phyloP scores from a whole-genome alignment of 192 early-diverging fungal genomes.

The Obelidium mucronatum region DNA sequence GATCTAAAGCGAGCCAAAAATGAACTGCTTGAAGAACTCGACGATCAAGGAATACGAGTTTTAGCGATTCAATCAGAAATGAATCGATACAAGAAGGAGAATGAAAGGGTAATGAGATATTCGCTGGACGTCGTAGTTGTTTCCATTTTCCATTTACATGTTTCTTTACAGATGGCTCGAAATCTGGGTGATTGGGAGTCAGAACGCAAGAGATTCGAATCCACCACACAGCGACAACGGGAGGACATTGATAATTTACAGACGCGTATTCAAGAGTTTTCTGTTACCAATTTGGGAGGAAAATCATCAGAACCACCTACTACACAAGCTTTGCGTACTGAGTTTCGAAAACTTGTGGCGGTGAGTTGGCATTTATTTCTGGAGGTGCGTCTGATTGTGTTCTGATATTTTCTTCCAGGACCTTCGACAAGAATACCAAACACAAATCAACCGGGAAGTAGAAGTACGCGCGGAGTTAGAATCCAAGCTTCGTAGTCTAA shows the following conservation, averaged over 20 bases:
- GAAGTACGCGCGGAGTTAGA: conserved; percentile 20
- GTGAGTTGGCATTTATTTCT: conserved; percentile 23
- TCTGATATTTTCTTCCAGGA: too few relatives aligned
- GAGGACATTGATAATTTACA: conserved; percentile 36
- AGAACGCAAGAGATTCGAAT: conserved; percentile 36
- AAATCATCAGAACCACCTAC: conserved; percentile 19
- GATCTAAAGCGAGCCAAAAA: conserved; percentile 50
- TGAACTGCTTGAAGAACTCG: conserved; percentile 53
- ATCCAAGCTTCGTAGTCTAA: conserved; percentile 3
- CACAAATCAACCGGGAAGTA: conserved; percentile 25
- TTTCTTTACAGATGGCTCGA: not conserved
- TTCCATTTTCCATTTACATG: not conserved
- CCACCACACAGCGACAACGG: conserved; percentile 10
- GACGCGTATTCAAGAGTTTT: conserved; percentile 33
- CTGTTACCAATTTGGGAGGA: conserved; percentile 37
- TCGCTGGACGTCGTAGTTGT: not conserved
- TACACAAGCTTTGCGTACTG: conserved; percentile 36
- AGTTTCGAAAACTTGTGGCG: conserved; percentile 48
- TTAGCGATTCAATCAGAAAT: conserved; percentile 36
- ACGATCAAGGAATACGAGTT: conserved; percentile 48
- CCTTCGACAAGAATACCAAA: conserved; percentile 27
- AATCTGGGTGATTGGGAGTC: conserved; percentile 26
- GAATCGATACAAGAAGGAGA: conserved; percentile 42
- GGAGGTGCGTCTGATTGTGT: not conserved
- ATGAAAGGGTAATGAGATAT: conserved; percentile 28